Evolutionary conservation across 495 filamentous ascomycete genomes (phyloP).

Genomic region (Xylaria palmicola): DNA sequence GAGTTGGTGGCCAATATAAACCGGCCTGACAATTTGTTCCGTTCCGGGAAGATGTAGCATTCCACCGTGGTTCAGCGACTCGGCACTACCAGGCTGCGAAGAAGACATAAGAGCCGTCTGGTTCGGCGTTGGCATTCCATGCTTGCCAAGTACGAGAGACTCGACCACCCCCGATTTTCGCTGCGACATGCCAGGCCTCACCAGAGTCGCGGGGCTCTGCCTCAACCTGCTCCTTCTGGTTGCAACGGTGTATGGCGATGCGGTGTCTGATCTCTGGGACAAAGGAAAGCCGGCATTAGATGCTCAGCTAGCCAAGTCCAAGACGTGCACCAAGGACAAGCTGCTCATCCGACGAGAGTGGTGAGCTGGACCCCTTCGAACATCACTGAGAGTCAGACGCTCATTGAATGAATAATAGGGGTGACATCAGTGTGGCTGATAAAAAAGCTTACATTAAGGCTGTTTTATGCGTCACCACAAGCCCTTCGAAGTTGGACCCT

Average conservation of each 20-base stretch:
- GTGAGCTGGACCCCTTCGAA: conserved; percentile 27
- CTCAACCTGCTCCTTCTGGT: conserved; percentile 18
- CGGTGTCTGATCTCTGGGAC: conserved; percentile 41
- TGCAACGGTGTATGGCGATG: conserved; percentile 34
- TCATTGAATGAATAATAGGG: conserved; percentile 43
- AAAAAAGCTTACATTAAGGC: conserved; percentile 61
- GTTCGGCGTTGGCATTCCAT: neutral
- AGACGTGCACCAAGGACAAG: conserved; percentile 47
- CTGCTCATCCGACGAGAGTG: conserved; percentile 46
- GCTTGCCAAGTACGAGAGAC: neutral
- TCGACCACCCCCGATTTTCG: neutral
- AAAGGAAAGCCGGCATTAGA: conserved; percentile 42
- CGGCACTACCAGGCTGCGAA: neutral
- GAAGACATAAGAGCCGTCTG: conserved; percentile 3
- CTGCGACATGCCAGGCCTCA: neutral
- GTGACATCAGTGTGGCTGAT: conserved; percentile 45
- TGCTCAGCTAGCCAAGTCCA: conserved; percentile 41
- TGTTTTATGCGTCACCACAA: conserved; percentile 58
- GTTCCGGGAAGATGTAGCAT: conserved; percentile 7
- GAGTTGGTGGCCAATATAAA: neutral
- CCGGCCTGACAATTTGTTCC: conserved; percentile 2
- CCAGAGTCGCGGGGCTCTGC: neutral
- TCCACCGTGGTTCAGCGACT: neutral
- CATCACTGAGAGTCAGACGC: neutral
- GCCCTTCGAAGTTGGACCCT: conserved; percentile 47